Conservation (phyloP, 148 eudicot genomes). For the Dianthus caryophyllus region DNA sequence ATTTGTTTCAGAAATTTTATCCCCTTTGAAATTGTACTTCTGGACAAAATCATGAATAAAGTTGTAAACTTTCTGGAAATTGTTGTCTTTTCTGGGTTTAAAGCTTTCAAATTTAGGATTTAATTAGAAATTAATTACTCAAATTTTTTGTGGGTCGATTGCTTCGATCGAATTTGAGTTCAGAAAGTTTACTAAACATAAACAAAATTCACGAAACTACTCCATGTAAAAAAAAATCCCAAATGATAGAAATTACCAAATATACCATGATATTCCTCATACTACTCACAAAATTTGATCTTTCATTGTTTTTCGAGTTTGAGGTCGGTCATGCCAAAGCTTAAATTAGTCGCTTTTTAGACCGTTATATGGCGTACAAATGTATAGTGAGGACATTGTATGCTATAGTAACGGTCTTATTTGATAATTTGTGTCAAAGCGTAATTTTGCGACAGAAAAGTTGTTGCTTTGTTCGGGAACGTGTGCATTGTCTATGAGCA, state of each 20-base stretch:
- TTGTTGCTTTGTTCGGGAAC: background rate
- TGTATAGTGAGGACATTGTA: too few species aligned
- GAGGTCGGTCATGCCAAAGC: background rate
- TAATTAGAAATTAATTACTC: too few species aligned
- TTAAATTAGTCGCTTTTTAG: too few species aligned
- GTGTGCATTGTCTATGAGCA: constrained; percentile 15
- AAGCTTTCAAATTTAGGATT: background rate
- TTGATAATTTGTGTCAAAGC: background rate
- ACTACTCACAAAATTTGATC: background rate
- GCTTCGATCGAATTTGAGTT: too few species aligned
- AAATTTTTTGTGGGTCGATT: too few species aligned
- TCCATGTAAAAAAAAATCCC: background rate
- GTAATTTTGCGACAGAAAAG: background rate
- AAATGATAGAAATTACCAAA: background rate
- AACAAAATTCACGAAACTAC: background rate
- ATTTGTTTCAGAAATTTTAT: background rate
- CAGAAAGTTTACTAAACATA: too few species aligned
- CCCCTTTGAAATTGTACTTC: background rate
- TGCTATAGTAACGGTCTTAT: too few species aligned
- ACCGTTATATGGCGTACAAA: too few species aligned
- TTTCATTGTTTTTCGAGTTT: background rate
- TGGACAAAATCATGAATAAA: background rate
- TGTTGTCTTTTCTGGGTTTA: constrained; percentile 1
- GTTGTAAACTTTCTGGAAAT: background rate
- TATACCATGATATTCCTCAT: background rate